Base-by-base conservation (phyloP, 176 grass and related monocot genomes). In the Tillandsia fasciculata region DNA sequence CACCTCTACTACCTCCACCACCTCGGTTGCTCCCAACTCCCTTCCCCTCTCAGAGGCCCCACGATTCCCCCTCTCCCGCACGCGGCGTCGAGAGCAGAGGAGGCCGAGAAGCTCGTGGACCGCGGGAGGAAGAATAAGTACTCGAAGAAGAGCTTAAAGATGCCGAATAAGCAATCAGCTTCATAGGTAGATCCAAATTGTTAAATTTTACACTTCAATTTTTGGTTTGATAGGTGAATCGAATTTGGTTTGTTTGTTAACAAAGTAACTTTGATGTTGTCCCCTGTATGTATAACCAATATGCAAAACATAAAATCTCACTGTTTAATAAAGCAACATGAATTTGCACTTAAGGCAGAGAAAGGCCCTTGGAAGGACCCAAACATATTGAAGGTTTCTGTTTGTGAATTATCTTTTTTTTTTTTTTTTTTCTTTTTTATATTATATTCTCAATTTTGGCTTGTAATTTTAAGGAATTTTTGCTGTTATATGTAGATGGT, bases 351-450 rank as follows among this genome's bases (percentile, higher is more conserved):
- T 74, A 90, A 85, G 71, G 74, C 71, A 76, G 89, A 97, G 76
- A 97, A 97, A 69, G 93, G 93, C 50, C 93, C 93, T 74, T 97
- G 89, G 89, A 97, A 87, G 74, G 93, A 97, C 65, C 83, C 79
- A 1, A 87, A 85, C 68, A 87, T 97, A 80, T 66, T 92, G 11
- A 97, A 92, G 86, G 93, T 81, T 71, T 67, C 23, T 66, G 33
- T 42, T 9, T 64, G 10, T 11, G 13, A 58, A 59, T 29, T 29
- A 9, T 15, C 13, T 51, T 2, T 50, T 14, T 64, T 20, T 20
- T 20, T 20, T 26, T 1, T 27, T 48, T 76, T 9, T 64, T 26
- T 0, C n/a, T 48, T 76, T 8, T n/a, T 7, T 18, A 28, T 33
- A 26, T 52, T 75, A 5, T 52, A 18, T 66, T 28, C 28, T 52